Base-by-base conservation (phyloP, 139 green algal species). In the Tetraselmis chui region DNA sequence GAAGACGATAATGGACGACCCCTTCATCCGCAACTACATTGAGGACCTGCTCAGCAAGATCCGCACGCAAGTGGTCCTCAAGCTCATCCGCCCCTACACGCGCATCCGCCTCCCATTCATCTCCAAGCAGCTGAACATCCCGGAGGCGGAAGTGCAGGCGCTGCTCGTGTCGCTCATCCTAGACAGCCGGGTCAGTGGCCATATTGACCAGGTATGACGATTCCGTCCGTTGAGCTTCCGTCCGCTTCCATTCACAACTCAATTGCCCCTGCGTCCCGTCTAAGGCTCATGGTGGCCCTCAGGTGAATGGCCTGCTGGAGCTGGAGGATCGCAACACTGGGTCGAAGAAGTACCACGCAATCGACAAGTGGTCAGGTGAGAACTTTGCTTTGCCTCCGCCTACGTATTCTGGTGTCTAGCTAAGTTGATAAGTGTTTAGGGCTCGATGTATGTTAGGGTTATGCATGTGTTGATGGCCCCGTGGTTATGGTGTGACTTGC, bases 31-130 rank as follows among this genome's bases (percentile, higher is more conserved):
- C 24, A 89, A 97, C 78, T 98, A 99, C 89, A 93, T 99, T 59
- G 90, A 98, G 78, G 96, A 99, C 85, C 89, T 99, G 82, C 90
- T 98, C 27, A 92, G 88, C 32, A 99, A 99, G 83, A 94, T 99
- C 80, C 88, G 96, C 31, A 99, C 94, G 30, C 93, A 96, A 90
- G 93, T 92, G 84, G 90, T 98, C 79, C 90, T 98, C 31, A 94
- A 95, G 84, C 87, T 96, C 29, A 94, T 98, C 30, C 89, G 94
- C 87, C 95, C 96, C 26, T 99, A 98, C 93, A 96, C 93, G 18
- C 89, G 92, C 59, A 93, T 99, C 58, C 92, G 92, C 75, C 92
- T 99, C 75, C 89, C 92, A 59, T 98, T 97, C 87, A 90, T 99
- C 32, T 93, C 91, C 59, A 83, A 85, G 75, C 89, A 97, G 86